Conservation (phyloP, 768 basidiomycete species). For the Rhodotorula paludigena region DNA sequence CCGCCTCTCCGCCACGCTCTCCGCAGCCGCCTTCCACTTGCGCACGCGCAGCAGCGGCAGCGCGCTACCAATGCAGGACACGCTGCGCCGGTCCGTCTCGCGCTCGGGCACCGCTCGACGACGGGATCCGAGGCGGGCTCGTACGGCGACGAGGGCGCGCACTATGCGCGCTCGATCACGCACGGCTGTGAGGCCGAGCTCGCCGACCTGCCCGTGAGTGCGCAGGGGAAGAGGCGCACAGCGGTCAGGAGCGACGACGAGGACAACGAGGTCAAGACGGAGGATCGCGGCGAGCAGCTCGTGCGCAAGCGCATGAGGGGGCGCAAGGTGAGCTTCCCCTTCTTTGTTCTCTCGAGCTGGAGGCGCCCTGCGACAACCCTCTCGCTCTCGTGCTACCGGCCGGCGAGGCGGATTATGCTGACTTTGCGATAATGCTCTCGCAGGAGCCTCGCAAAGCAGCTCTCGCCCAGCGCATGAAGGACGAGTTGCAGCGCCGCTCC, state of each 20-base stretch:
- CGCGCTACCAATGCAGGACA: not conserved
- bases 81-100: not conserved
- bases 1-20: not conserved
- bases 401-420: too few relatives aligned
- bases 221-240: not conserved
- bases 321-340: conserved; percentile 36
- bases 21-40: not conserved
- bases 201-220: not conserved
- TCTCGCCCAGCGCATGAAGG: conserved; percentile 26
- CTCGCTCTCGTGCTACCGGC: not conserved
- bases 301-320: conserved; percentile 48
- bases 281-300: conserved; percentile 51
- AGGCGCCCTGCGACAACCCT: not conserved
- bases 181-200: conserved; percentile 6
- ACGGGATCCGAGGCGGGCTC: not conserved
- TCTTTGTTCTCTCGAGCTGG: too few relatives aligned
- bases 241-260: conserved; percentile 23
- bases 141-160: conserved; percentile 14
- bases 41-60: not conserved
- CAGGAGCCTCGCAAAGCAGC: conserved; percentile 23
- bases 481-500: conserved; percentile 1
- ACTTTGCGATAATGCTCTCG: too few relatives aligned
- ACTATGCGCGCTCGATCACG: not conserved
- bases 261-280: conserved; percentile 47
- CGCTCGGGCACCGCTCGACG: not conserved